These are phyloP conservation scores for Agapanthus africanus DNA, from an alignment of 106 monocot genomes.

Conservation along the genomic window DNA sequence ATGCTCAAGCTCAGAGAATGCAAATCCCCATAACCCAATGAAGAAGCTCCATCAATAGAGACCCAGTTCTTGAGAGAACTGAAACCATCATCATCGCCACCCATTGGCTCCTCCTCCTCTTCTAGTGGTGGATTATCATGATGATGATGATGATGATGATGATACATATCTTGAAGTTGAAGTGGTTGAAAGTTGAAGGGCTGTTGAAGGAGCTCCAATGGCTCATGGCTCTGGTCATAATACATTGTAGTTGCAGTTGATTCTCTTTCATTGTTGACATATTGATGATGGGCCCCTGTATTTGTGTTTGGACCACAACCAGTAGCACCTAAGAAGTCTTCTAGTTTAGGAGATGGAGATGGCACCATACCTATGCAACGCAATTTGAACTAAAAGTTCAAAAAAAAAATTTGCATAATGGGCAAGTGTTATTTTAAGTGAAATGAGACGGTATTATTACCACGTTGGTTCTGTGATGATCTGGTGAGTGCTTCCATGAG, in stretches of 20 bases:
- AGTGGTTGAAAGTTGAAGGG: constrained; percentile 57
- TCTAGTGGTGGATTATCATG: too few species aligned
- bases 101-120: not conserved
- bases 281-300: constrained; percentile 67
- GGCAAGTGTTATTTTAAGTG: not conserved
- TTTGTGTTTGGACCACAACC: constrained; percentile 78
- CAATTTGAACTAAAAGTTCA: constrained; percentile 31
- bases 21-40: constrained; percentile 52
- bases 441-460: not conserved
- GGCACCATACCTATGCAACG: constrained; percentile 74
- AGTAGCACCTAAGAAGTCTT: constrained; percentile 85
- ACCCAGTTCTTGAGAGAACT: constrained; percentile 12
- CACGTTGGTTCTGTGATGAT: constrained; percentile 51
- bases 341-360: constrained; percentile 87
- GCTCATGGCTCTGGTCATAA: constrained; percentile 41
- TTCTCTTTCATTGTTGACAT: constrained; percentile 64
- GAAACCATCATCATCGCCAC: constrained; percentile 16
- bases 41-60: constrained; percentile 28
- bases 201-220: constrained; percentile 38
- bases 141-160: constrained; percentile 6
- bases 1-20: constrained; percentile 80
- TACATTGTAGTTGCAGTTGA: constrained; percentile 31
- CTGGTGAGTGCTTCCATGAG: constrained; percentile 79
- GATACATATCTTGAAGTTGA: constrained; percentile 38
- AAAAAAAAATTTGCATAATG: not conserved